Conservation (phyloP, 2,329 filamentous ascomycete genomes). For the Lithohypha guttulata region DNA sequence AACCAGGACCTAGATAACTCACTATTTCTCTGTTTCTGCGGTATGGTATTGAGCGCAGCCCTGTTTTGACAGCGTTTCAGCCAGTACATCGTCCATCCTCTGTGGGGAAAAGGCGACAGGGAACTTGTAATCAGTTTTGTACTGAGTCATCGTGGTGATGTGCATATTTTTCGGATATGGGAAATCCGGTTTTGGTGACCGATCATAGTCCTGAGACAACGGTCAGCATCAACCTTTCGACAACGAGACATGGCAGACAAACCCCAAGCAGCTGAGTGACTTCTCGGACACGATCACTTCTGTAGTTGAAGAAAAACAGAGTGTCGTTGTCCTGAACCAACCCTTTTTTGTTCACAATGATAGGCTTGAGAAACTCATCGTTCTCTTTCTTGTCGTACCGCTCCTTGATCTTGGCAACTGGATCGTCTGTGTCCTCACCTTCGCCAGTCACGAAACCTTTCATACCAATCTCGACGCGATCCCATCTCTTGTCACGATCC, state of each 20-base stretch:
- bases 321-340: constrained; percentile 88
- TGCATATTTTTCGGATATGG: constrained; percentile 78
- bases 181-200: constrained; percentile 82
- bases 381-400: constrained; percentile 80
- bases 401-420: constrained; percentile 74
- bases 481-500: constrained; percentile 99
- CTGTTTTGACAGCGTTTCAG: constrained; percentile 89
- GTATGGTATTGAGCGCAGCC: constrained; percentile 86
- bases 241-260: neutral
- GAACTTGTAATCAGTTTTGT: constrained; percentile 93
- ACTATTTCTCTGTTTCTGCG: constrained; percentile 99
- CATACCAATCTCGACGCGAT: constrained; percentile 79
- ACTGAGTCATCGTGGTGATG: constrained; percentile 95
- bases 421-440: constrained; percentile 75
- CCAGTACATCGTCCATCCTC: constrained; percentile 94
- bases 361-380: constrained; percentile 97
- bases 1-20: too few species aligned
- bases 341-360: constrained; percentile 75
- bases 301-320: constrained; percentile 99
- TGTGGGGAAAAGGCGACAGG: constrained; percentile 87
- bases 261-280: constrained; percentile 47
- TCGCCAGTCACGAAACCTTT: constrained; percentile 78
- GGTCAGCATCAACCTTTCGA: neutral
- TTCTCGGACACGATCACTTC: constrained; percentile 92
- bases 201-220: constrained; percentile 82